Conservation (phyloP, 805 yeast species). For the Clavispora vitiphila region DNA sequence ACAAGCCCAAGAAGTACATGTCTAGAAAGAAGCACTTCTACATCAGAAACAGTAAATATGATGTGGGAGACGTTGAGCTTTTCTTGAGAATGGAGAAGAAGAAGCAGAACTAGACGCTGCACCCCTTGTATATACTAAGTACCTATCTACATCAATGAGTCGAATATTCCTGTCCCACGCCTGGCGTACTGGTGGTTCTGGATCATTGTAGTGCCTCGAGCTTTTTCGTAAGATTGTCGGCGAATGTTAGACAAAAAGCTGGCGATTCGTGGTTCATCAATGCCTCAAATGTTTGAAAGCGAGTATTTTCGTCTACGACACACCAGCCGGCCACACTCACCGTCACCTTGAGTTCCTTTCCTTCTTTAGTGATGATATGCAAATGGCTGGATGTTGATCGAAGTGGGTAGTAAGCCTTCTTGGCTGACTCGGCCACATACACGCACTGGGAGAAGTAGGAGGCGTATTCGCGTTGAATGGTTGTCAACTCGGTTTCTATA, state of each 20-base stretch:
- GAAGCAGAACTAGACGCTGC: constrained; percentile 2
- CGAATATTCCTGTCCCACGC: not conserved
- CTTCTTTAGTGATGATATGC: constrained; percentile 8
- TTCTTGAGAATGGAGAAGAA: constrained; percentile 20
- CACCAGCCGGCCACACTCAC: constrained; percentile 13
- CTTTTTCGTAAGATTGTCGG: constrained; percentile 7
- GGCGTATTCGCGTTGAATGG: constrained; percentile 7
- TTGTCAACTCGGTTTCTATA: constrained; percentile 3
- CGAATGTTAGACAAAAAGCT: constrained; percentile 11
- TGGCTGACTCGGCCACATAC: not conserved
- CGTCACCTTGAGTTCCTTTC: constrained; percentile 1
- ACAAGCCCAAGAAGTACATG: constrained; percentile 69
- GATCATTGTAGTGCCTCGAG: constrained; percentile 1
- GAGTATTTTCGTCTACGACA: not conserved
- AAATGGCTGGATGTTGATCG: constrained; percentile 1
- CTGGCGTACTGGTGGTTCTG: no score
- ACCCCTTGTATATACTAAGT: constrained; percentile 1
- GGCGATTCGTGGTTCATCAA: constrained; percentile 11
- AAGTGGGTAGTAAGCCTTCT: not conserved
- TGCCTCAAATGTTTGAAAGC: constrained; percentile 15
- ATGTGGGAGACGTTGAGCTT: constrained; percentile 57
- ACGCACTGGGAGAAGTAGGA: constrained; percentile 9
- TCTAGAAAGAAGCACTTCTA: constrained; percentile 83
- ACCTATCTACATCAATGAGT: not conserved
- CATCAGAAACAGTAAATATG: constrained; percentile 73